phyloP scores from a whole-genome alignment of 208 protist genomes.

The Crithidia bombi region DNA sequence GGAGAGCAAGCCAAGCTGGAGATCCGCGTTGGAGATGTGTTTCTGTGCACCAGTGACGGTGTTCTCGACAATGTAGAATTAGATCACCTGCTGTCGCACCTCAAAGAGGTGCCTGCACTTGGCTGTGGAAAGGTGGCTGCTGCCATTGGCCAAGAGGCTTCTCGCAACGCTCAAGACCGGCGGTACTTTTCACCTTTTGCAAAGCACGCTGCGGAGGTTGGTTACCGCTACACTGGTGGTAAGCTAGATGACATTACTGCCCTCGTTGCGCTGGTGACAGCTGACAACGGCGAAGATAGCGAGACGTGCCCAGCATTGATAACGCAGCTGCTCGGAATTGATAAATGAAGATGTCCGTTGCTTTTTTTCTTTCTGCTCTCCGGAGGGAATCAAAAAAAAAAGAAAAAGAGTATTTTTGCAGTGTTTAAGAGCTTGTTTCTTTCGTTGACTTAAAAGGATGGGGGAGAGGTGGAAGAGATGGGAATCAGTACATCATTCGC shows the following conservation, averaged over 20 bases:
- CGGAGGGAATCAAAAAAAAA: not conserved
- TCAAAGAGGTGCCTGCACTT: slow-evolving; percentile 41
- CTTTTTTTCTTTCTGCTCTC: slow-evolving; percentile 24
- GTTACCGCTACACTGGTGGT: slow-evolving; percentile 75
- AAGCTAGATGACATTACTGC: slow-evolving; percentile 90
- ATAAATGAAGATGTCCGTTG: slow-evolving; percentile 15
- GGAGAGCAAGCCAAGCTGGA: slow-evolving; percentile 68
- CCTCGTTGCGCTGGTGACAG: slow-evolving; percentile 76
- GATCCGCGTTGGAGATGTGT: slow-evolving; percentile 68
- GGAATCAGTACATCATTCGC: too few relatives aligned
- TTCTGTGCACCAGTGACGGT: slow-evolving; percentile 83
- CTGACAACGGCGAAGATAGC: slow-evolving; percentile 25
- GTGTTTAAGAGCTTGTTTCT: not conserved
- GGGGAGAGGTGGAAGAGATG: too few relatives aligned
- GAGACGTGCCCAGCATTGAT: slow-evolving; percentile 56
- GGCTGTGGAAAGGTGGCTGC: slow-evolving; percentile 72
- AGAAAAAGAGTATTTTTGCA: not conserved
- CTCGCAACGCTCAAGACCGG: slow-evolving; percentile 52
- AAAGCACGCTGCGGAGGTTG: slow-evolving; percentile 55
- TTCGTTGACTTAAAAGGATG: too few relatives aligned
- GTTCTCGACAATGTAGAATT: slow-evolving; percentile 85
- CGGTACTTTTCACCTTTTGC: slow-evolving; percentile 81
- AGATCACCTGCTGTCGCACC: slow-evolving; percentile 55
- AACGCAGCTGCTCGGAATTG: slow-evolving; percentile 47
- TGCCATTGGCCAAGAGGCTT: slow-evolving; percentile 59